Conservation (phyloP, 305 asterid genomes). For the Salvia sclarea region DNA sequence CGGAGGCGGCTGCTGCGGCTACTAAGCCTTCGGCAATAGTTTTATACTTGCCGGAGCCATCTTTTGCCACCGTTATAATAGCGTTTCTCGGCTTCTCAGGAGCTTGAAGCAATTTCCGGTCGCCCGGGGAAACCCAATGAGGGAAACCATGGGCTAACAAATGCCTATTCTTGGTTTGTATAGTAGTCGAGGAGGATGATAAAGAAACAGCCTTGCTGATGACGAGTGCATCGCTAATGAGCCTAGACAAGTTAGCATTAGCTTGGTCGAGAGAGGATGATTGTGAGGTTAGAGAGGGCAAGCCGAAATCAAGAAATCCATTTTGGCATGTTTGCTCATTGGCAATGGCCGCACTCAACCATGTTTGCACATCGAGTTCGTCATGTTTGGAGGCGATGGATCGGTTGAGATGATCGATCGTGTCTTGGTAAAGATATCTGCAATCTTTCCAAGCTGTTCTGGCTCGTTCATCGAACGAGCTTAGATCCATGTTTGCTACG, state of each 20-base stretch:
- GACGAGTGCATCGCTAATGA: conserved; percentile 47
- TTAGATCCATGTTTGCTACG: conserved; percentile 33
- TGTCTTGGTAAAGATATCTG: conserved; percentile 43
- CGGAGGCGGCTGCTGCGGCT: too few relatives aligned
- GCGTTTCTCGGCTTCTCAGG: conserved; percentile 4
- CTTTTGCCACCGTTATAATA: background rate
- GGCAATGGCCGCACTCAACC: conserved; percentile 57
- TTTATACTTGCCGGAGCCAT: conserved; percentile 35
- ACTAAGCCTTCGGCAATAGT: conserved; percentile 46
- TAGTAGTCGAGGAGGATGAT: background rate
- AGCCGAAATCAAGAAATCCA: conserved; percentile 48
- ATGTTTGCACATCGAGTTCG: conserved; percentile 46
- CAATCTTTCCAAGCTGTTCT: conserved; percentile 51
- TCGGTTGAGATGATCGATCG: conserved; percentile 39
- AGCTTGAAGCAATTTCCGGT: conserved; percentile 39
- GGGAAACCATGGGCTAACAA: conserved; percentile 30
- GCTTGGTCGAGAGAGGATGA: conserved; percentile 3
- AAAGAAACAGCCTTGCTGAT: conserved; percentile 32
- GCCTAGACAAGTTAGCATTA: conserved; percentile 30
- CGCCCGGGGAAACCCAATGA: conserved; percentile 38
- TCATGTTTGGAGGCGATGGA: conserved; percentile 7
- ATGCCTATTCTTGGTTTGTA: background rate
- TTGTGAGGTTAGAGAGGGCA: conserved; percentile 8
- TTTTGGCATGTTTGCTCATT: conserved; percentile 52
- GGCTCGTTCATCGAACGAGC: conserved; percentile 33